Base-by-base conservation (phyloP, 768 basidiomycete species). In the Daedaleopsis nitida region DNA sequence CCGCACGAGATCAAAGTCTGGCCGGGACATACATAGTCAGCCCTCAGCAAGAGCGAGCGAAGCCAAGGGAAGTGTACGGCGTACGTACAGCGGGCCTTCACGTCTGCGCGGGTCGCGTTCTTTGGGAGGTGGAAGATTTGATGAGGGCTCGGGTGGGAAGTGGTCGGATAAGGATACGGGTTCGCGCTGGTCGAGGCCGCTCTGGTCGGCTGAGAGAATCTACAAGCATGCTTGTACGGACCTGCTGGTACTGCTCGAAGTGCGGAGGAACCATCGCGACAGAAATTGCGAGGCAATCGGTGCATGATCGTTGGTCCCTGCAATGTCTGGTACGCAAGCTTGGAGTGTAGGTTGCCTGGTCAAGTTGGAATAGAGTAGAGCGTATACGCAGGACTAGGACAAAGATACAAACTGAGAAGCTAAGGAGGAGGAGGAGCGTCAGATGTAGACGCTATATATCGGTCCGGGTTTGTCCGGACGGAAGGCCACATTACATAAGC, bases 1-100 rank as follows among this genome's bases (percentile, higher is more conserved):
- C 43, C 86, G 80, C 35, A 92, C 91, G 48, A 92, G 88, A 64
- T 91, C 90, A 68, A 85, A 90, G 72, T 92, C 90, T 92, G 65
- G 7, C 37, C 27, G 4, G 39, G 13, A 7, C 38, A n/a, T n/a
- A 17, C 14, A 23, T 56, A 42, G 60, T 55, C 39, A 43, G 45
- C 19, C 27, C 27, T 32, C 27, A 32, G 27, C 27, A 32, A 32
- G 45, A 39, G 12, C n/a, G 14, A 24, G 7, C 37, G 50, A 55
- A 21, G 63, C 65, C n/a, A 66, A 68, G 54, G 60, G 66, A 38
- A 35, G 3, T 23, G 14, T 49, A 38, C 27, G 45, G 9, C 24
- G 45, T 24, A 66, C 76, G 56, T 27, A 79, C 77, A 79, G 27
- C 77, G 68, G 35, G 73, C 70, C 58, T 79, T 79, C 17, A 79